These are phyloP conservation scores for Leptographium wingfieldii DNA, from an alignment of 2,329 filamentous ascomycete species.

Conservation along the genomic window DNA sequence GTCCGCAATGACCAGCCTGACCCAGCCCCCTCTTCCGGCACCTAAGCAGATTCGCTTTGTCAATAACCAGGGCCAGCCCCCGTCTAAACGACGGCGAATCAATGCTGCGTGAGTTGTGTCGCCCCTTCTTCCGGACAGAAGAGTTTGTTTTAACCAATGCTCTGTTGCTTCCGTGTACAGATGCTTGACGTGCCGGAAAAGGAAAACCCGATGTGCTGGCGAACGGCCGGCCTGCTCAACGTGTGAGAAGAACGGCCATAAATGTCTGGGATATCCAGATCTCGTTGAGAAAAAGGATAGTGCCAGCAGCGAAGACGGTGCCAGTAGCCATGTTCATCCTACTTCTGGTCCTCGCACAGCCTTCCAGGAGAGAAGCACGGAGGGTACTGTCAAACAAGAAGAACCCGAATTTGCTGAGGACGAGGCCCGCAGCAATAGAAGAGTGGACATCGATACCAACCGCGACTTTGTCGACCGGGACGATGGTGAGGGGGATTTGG, in stretches of 20 bases:
- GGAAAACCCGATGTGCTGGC: conserved; percentile 64
- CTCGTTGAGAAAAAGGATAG: conserved; percentile 28
- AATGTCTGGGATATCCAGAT: conserved; percentile 55
- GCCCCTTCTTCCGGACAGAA: background rate
- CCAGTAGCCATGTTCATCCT: background rate
- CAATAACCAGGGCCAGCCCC: conserved; percentile 68
- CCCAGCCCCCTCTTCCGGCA: conserved; percentile 28
- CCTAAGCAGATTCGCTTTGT: conserved; percentile 64
- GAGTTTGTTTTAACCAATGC: background rate
- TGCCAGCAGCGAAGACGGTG: background rate
- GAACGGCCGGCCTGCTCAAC: conserved; percentile 61
- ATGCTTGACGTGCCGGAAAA: conserved; percentile 60
- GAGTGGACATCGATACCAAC: background rate
- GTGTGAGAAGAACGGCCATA: conserved; percentile 58
- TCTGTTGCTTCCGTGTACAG: conserved; percentile 21
- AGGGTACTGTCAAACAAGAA: background rate
- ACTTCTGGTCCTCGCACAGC: background rate
- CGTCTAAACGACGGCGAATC: conserved; percentile 65
- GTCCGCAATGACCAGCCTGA: conserved; percentile 32
- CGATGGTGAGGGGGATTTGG: background rate
- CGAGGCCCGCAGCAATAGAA: no score
- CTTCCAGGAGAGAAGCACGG: background rate
- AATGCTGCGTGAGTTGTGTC: conserved; percentile 55
- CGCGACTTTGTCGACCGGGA: background rate
- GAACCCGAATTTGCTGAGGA: background rate